These are phyloP conservation scores for Allium sativum DNA, from an alignment of 106 monocot genomes.

Conservation along the genomic window DNA sequence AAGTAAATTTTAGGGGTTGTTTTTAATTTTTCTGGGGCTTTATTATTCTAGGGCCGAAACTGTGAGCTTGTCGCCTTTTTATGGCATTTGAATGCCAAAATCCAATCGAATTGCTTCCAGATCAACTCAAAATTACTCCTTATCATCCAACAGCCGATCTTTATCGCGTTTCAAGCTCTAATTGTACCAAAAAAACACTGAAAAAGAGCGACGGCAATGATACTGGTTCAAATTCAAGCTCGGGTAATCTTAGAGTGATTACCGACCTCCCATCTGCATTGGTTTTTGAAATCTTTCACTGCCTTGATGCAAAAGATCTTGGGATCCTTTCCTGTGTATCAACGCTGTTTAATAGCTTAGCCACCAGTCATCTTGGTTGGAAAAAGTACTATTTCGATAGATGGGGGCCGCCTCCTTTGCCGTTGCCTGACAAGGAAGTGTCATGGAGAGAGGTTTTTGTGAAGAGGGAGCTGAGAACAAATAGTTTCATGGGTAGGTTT, in stretches of 20 bases:
- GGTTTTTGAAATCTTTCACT: constrained; percentile 55
- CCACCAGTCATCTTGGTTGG: constrained; percentile 60
- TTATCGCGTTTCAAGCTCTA: constrained; percentile 2
- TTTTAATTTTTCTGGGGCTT: neutral
- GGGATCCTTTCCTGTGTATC: constrained; percentile 75
- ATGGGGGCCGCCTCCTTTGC: constrained; percentile 45
- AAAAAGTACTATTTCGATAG: constrained; percentile 60
- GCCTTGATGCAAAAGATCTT: constrained; percentile 68
- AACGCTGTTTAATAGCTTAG: constrained; percentile 38
- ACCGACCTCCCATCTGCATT: constrained; percentile 58
- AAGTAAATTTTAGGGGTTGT: neutral
- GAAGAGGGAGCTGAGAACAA: constrained; percentile 60
- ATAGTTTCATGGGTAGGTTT: constrained; percentile 65
- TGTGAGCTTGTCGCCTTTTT: neutral
- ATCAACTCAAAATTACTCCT: neutral
- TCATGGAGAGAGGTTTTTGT: constrained; percentile 71
- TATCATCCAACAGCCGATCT: constrained; percentile 4
- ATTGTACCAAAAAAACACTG: constrained; percentile 1
- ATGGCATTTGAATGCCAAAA: constrained; percentile 13
- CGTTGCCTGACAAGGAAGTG: constrained; percentile 6
- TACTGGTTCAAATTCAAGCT: neutral
- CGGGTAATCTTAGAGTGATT: constrained; percentile 21
- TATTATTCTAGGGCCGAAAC: neutral
- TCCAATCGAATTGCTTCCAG: constrained; percentile 1
- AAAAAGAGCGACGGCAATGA: constrained; percentile 1